Evolutionary conservation across 805 yeast species (phyloP), one percentile per base, ranked within the genome.

Genomic region (Candida chilensis): DNA sequence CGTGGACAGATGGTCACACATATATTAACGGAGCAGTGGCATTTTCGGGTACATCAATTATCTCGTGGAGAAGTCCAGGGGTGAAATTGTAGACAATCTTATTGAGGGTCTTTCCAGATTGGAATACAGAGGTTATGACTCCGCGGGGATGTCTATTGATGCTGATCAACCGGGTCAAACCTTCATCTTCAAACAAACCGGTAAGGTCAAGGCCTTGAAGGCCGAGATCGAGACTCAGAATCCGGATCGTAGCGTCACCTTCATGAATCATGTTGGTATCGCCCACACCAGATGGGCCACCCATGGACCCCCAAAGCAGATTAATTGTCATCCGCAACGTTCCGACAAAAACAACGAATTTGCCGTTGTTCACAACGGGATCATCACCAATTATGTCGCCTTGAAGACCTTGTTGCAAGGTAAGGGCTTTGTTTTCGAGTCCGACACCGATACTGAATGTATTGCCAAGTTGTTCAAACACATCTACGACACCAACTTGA

Each of bases 251-350:
- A 57, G 67, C 17, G 76, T 72, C 37, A 67, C 74, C 14, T 87
- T 85, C 50, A 78, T 74, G 44, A 75, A 80, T 54, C 98, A 92
- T 52, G 87, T 78, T 37, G 98, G 95, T 52, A 92, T 92, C 54
- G 97, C 98, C 16, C 99, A 92, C 61, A 92, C 99, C 10, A 83
- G 99, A 67, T 92, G 99, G 99, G 99, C 99, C 30, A 92, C 99
- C 22, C 99, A 92, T 57, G 99, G 99, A 58, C 84, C 78, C 47
- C 96, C 96, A 34, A 76, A 74, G 41, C 74, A 70, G 38, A 45
- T 57, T 37, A 92, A 92, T 67, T 92, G 97, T 54, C 99, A 92
- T 56, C 99, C 99, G 29, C 97, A 90, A 53, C 67, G 90, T 40
- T 85, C 96, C 1, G 98, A 86, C 54, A 70, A 73, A 7, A 57